Evolutionary conservation across 495 filamentous ascomycete genomes (phyloP), one percentile per base, ranked within the genome.

Genomic region (Extremus antarcticus): DNA sequence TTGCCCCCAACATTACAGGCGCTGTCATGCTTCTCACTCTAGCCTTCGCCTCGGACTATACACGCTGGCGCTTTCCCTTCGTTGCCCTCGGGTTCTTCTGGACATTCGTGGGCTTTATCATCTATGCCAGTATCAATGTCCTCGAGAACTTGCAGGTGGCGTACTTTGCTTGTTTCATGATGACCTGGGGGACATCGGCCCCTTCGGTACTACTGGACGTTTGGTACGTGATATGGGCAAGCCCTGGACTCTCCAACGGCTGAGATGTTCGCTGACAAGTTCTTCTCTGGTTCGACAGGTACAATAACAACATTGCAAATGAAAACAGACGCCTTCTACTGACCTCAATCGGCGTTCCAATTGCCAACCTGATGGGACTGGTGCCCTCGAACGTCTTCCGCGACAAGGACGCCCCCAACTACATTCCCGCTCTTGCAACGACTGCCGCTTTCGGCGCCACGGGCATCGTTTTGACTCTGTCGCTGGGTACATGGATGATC

Each of bases 341-440:
- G 20, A 89, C 85, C 0, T 84, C 81, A 51, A 74, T 90, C 32
- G 85, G 82, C 22, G 86, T 90, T 0, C 86, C 86, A 0, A 65
- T 88, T 8, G 86, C 86, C 1, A 90, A 90, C 47, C 69, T 89
- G n/a, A 89, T 89, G 86, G 86, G 86, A 16, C 66, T 91, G 2
- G 84, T 90, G 1, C 73, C 74, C 15, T 81, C 76, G 50, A 87
- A 90, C 60, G 82, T 88, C 59, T 91, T 91, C 71, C 78, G 78
- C n/a, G 70, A 70, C 13, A 66, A 84, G 57, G 84, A 88, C 58
- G 76, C 77, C 16, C 87, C 87, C 0, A 82, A 87, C 57, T 90
- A 91, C 55, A 74, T 83, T 32, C 85, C 86, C 0, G 86, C 87
- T 0, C 67, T 89, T 51, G 76, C 82, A 46, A 89, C 85, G 0